These are phyloP conservation scores for Corymbia maculata DNA, from an alignment of 345 rosid species.

Conservation along the genomic window DNA sequence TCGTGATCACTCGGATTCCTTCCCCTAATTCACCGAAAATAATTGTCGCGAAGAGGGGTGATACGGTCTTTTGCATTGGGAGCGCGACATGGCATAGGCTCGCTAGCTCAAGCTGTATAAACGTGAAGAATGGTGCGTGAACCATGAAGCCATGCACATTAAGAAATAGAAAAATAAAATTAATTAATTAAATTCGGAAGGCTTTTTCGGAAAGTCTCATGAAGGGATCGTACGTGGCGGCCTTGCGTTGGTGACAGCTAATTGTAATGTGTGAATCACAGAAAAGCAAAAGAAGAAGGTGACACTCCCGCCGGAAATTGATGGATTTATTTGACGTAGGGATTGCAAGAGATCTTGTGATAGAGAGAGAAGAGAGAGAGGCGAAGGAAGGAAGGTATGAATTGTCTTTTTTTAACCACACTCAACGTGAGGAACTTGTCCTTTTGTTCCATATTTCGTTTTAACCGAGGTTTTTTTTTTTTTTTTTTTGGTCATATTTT, in stretches of 20 bases:
- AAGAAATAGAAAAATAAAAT: neutral
- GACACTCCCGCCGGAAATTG: constrained; percentile 21
- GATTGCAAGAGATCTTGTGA: neutral
- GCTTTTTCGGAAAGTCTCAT: neutral
- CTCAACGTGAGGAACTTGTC: neutral
- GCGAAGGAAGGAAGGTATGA: neutral
- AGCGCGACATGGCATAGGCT: neutral
- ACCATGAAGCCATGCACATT: neutral
- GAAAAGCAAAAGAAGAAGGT: neutral
- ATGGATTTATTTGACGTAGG: neutral
- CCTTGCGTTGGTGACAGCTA: constrained; percentile 44
- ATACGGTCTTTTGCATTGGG: neutral
- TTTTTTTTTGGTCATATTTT: too few species aligned
- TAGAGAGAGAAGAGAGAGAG: neutral
- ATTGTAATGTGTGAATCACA: constrained; percentile 28
- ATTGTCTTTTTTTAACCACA: neutral
- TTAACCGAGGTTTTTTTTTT: too few species aligned
- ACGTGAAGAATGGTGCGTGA: neutral
- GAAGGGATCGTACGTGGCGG: constrained; percentile 30
- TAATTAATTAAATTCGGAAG: neutral
- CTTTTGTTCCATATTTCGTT: neutral
- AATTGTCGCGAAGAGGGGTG: neutral
- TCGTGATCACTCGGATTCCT: neutral
- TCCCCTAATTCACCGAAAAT: neutral
- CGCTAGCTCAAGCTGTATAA: neutral